Evolutionary conservation across 2,329 filamentous ascomycete genomes (phyloP).

Genomic region (Ophiostoma tasmaniense): DNA sequence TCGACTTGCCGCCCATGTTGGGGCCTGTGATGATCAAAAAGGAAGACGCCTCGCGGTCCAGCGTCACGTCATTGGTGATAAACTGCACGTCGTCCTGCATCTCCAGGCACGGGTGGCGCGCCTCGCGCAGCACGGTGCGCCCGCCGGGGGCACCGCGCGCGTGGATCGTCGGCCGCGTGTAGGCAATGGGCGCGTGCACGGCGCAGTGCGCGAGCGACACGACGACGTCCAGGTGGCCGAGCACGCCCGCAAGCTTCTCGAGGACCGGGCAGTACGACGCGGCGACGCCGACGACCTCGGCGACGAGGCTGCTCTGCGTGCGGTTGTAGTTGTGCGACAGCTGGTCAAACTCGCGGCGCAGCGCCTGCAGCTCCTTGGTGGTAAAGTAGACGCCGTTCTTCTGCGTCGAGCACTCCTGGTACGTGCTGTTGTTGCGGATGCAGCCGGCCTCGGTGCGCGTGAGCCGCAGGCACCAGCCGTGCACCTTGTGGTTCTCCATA

Average conservation of each 20-base stretch:
- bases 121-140: conserved; percentile 82
- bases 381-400: conserved; percentile 99
- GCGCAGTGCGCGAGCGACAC: conserved; percentile 89
- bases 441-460: conserved; percentile 85
- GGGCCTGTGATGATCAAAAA: conserved; percentile 96
- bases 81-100: conserved; percentile 98
- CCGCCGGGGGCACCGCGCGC: conserved; percentile 66
- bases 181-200: conserved; percentile 84
- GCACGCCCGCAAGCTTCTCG: conserved; percentile 76
- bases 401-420: conserved; percentile 93
- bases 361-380: conserved; percentile 67
- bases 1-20: conserved; percentile 99
- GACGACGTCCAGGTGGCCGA: conserved; percentile 92
- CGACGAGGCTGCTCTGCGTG: conserved; percentile 83
- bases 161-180: conserved; percentile 86
- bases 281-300: conserved; percentile 86
- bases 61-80: conserved; percentile 91
- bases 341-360: conserved; percentile 88
- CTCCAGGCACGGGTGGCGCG: conserved; percentile 94
- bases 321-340: conserved; percentile 90
- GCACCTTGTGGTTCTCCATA: conserved; percentile 88
- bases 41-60: conserved; percentile 69
- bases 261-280: conserved; percentile 91
- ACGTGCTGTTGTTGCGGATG: conserved; percentile 83
- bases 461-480: conserved; percentile 93